A percentile compares a stretch with the other conserved stretches of the same genome.
Evolutionary conservation across 495 filamentous ascomycete species (phyloP).

Genomic region (Venustampulla echinocandica): DNA sequence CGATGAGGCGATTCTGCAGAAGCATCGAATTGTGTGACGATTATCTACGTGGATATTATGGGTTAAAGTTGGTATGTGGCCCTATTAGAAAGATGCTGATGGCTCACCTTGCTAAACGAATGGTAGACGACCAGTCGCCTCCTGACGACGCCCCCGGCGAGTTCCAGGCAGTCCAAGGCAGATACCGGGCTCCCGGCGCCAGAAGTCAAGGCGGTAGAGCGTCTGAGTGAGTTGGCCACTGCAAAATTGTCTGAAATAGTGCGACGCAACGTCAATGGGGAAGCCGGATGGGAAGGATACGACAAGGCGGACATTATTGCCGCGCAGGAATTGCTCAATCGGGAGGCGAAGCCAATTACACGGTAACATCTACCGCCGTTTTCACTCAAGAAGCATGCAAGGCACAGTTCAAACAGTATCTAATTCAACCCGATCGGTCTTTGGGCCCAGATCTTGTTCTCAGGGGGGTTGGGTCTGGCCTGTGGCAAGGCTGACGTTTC

Average conservation of each 20-base stretch:
- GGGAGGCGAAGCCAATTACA: slow-evolving; percentile 17
- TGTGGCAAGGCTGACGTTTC: not conserved
- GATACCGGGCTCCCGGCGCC: slow-evolving; percentile 36
- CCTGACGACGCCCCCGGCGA: slow-evolving; percentile 6
- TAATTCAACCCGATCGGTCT: not conserved
- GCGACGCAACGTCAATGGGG: slow-evolving; percentile 45
- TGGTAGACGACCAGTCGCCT: slow-evolving; percentile 20
- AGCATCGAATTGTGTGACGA: slow-evolving; percentile 90
- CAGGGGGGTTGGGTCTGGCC: not conserved
- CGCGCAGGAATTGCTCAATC: slow-evolving; percentile 62
- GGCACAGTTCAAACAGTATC: not conserved
- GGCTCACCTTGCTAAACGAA: slow-evolving; percentile 12
- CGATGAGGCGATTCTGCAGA: slow-evolving; percentile 74
- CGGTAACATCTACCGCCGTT: slow-evolving; percentile 8
- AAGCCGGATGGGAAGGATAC: slow-evolving; percentile 63
- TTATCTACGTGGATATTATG: slow-evolving; percentile 88
- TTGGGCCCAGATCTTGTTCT: not conserved
- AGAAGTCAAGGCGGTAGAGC: slow-evolving; percentile 46
- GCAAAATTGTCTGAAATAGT: slow-evolving; percentile 70
- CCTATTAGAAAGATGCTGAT: not conserved
- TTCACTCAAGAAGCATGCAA: not conserved
- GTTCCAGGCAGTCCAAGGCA: slow-evolving; percentile 15
- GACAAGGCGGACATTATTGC: slow-evolving; percentile 68
- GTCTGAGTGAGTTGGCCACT: slow-evolving; percentile 64
- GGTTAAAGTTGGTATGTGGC: slow-evolving; percentile 60